Base-by-base conservation (phyloP, 2,329 filamentous ascomycete species). In the Cadophora sp. region DNA sequence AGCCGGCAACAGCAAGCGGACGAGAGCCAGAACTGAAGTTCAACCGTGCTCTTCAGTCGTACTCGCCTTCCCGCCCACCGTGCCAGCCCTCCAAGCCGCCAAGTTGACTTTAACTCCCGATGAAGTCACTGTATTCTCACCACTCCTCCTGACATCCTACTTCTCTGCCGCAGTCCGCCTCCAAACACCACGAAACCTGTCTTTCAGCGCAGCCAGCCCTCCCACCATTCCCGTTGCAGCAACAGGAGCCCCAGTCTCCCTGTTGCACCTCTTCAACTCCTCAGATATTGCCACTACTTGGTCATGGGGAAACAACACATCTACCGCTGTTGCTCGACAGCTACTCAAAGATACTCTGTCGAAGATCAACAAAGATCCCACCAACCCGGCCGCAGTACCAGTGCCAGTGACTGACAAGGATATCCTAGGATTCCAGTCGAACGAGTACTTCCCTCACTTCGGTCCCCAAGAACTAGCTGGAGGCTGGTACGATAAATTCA, bases 371-470 rank as follows among this genome's bases (percentile, higher is more conserved):
- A 61, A 48, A 36, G 50, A 66, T 33, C 58, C 48, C 20, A 30
- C n/a, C 9, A 24, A 56, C 56, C 20, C 58, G 1, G 16, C 24
- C 13, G 36, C 58, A 3, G 39, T 55, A 13, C 30, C 58, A 2
- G 30, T 41, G 20, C 43, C 64, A 20, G 55, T 66, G 8, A 61
- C 58, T 1, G 58, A 66, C 30, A 36, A 47, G 5, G 64, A 66
- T 58, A 50, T 62, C 7, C 24, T 61, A 48, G 64, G 41, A 9
- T 53, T 62, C 33, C 58, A 56, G 36, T 18, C 48, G n/a, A 62
- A 62, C 27, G 58, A 66, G 39, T 61, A 56, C 48, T 62, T 62
- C 27, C 64, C 58, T 30, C 64, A 62, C 60, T 66, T 66, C 14
- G 64, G 30, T 16, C 45, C 47, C 14, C 45, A 45, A 27, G 48